A percentile compares a stretch with the other conserved stretches of the same genome.
These are phyloP conservation scores for Aspergillus thermomutatus DNA, from an alignment of 2,329 filamentous ascomycete species.

Conservation along the genomic window DNA sequence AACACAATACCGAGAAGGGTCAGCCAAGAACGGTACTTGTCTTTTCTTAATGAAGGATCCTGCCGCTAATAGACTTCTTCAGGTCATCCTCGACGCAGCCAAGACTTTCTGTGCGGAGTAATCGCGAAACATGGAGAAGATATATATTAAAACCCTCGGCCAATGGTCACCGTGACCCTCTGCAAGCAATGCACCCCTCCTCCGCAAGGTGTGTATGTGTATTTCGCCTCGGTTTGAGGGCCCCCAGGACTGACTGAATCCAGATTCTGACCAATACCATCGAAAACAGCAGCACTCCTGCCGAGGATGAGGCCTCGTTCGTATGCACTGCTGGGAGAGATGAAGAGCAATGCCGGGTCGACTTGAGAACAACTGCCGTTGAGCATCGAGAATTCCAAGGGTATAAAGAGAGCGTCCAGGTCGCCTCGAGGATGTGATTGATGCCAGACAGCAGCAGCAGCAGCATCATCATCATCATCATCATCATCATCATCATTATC, in stretches of 20 bases:
- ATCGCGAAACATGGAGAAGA: not conserved
- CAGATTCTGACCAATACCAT: not conserved
- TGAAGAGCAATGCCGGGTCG: not conserved
- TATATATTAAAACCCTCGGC: not conserved
- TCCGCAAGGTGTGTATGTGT: not conserved
- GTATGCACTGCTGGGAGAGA: not conserved
- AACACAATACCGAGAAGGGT: not conserved
- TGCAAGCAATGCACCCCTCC: not conserved
- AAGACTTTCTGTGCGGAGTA: not conserved
- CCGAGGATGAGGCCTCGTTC: not conserved
- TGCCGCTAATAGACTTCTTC: not conserved
- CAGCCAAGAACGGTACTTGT: not conserved
- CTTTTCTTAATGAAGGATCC: not conserved
- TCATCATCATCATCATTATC: not conserved
- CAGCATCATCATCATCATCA: not conserved
- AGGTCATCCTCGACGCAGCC: not conserved
- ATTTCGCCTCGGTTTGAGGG: not conserved
- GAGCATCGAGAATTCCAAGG: not conserved
- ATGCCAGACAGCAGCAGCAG: not conserved
- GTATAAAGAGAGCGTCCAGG: not conserved
- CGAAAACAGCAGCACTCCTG: not conserved
- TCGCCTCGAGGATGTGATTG: not conserved
- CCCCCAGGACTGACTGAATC: not conserved
- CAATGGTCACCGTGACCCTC: not conserved
- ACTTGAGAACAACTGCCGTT: not conserved